Conservation (phyloP, 139 green algal genomes). For the Astrephomene gubernaculifera region DNA sequence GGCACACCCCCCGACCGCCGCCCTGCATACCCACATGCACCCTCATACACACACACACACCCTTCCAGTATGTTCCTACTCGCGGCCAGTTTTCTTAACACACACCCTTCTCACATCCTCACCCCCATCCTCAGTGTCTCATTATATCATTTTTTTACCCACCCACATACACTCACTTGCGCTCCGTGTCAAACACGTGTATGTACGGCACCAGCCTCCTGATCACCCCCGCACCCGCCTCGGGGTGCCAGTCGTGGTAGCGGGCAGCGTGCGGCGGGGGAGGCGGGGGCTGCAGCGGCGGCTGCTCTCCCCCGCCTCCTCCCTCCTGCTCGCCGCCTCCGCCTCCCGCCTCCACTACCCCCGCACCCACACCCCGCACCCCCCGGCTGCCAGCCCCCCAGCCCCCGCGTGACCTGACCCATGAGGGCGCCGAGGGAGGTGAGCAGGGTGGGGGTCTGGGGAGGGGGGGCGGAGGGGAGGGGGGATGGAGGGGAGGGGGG, state of each 20-base stretch:
- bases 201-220: conserved; percentile 20
- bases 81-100: background rate
- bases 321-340: too few relatives aligned
- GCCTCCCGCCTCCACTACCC: too few relatives aligned
- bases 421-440: background rate
- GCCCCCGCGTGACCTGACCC: background rate
- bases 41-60: too few relatives aligned
- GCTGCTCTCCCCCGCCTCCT: too few relatives aligned
- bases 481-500: too few relatives aligned
- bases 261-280: conserved; percentile 15
- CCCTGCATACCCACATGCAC: too few relatives aligned
- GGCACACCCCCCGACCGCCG: too few relatives aligned
- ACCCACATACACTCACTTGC: background rate
- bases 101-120: too few relatives aligned
- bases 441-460: conserved; percentile 15
- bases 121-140: background rate
- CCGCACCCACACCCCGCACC: too few relatives aligned
- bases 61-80: too few relatives aligned
- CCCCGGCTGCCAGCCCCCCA: conserved; percentile 21
- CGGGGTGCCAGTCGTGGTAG: conserved; percentile 20
- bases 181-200: background rate
- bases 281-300: too few relatives aligned
- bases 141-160: background rate
- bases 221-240: background rate
- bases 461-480: too few relatives aligned